Conservation (phyloP, 2,329 filamentous ascomycete genomes). For the Trichoderma gracile region DNA sequence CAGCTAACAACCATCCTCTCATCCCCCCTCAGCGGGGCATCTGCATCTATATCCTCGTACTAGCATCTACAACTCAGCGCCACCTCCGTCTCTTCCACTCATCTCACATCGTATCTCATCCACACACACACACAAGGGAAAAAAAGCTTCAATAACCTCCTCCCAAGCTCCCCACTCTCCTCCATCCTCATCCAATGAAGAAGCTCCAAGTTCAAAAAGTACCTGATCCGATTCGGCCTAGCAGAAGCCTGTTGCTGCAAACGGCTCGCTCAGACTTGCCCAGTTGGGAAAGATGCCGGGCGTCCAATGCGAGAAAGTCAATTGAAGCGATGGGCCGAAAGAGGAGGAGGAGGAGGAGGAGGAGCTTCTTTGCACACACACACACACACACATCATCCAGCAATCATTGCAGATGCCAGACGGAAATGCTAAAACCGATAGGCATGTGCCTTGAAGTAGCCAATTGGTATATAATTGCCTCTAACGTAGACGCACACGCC, state of each 20-base stretch:
- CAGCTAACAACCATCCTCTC: too few species aligned
- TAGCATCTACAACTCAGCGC: not conserved
- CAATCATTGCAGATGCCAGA: not conserved
- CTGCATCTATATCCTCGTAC: not conserved
- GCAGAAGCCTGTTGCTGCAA: slow-evolving; percentile 21
- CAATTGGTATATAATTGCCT: too few species aligned
- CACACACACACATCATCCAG: too few species aligned
- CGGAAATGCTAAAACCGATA: too few species aligned
- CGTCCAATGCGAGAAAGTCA: too few species aligned
- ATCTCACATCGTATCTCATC: too few species aligned
- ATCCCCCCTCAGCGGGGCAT: not conserved
- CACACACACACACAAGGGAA: too few species aligned
- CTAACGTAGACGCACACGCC: too few species aligned
- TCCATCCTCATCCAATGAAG: not conserved
- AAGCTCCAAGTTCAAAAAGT: slow-evolving; percentile 6
- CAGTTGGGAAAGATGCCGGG: not conserved
- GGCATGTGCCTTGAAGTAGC: too few species aligned
- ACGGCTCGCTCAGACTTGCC: slow-evolving; percentile 13
- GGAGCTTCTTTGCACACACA: too few species aligned
- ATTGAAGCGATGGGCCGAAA: too few species aligned
- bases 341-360: too few species aligned
- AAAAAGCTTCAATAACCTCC: not conserved
- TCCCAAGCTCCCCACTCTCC: not conserved
- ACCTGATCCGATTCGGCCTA: not conserved
- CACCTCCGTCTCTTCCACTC: not conserved